Conservation (phyloP, 805 yeast species). For the Kockiozyma suomiensis region DNA sequence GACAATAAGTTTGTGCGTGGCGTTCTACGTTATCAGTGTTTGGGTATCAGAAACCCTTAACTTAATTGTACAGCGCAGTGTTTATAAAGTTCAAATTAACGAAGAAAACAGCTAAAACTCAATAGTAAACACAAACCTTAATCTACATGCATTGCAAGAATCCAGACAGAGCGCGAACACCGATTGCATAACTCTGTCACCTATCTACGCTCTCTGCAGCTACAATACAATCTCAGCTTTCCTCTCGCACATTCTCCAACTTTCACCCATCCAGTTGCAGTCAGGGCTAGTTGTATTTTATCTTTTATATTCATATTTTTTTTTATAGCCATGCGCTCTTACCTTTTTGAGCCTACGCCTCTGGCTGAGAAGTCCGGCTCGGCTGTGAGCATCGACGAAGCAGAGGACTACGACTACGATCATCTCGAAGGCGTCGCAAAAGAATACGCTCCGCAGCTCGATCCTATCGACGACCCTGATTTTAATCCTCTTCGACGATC, state of each 20-base stretch:
- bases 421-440: slow-evolving; percentile 35
- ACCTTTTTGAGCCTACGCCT: slow-evolving; percentile 31
- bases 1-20: no score
- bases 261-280: not conserved
- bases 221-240: not conserved
- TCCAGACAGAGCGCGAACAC: not conserved
- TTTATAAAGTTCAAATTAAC: not conserved
- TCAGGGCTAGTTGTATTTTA: not conserved
- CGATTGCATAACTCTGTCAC: not conserved
- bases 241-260: not conserved
- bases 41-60: slow-evolving; percentile 12
- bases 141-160: not conserved
- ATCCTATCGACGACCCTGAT: slow-evolving; percentile 10
- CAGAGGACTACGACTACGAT: slow-evolving; percentile 31
- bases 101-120: not conserved
- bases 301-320: not conserved
- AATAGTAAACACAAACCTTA: not conserved
- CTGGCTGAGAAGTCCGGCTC: slow-evolving; percentile 19
- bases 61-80: not conserved
- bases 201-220: not conserved
- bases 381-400: slow-evolving; percentile 24
- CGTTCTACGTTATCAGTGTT: not conserved
- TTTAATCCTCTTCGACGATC: slow-evolving; percentile 12
- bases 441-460: slow-evolving; percentile 25
- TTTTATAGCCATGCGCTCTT: slow-evolving; percentile 23